A percentile compares a stretch with the other conserved stretches of the same genome.
Evolutionary conservation across 345 rosid species (phyloP).

Genomic region (Citrus unshiu): DNA sequence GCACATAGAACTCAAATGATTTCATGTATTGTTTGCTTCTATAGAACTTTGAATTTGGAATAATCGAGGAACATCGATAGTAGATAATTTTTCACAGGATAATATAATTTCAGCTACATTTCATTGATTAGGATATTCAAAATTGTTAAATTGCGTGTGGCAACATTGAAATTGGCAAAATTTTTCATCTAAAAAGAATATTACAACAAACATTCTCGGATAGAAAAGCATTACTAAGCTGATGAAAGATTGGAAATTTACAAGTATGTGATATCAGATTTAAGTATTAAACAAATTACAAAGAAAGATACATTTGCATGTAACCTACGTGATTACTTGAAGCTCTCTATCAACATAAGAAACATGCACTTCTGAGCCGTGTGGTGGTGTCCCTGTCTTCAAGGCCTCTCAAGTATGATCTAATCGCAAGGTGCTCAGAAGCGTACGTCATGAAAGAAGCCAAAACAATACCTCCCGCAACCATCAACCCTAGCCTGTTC

Average conservation of each 20-base stretch:
- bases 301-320: slow-evolving; percentile 3
- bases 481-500: slow-evolving; percentile 86
- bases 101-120: not conserved
- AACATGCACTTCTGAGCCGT: slow-evolving; percentile 43
- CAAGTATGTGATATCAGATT: slow-evolving; percentile 19
- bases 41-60: not conserved
- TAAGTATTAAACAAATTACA: slow-evolving; percentile 19
- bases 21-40: not conserved
- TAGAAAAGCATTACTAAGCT: slow-evolving; percentile 9
- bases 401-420: slow-evolving; percentile 64
- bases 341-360: slow-evolving; percentile 36
- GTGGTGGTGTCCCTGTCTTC: slow-evolving; percentile 56
- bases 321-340: slow-evolving; percentile 21
- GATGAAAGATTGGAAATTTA: slow-evolving; percentile 12
- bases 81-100: not conserved
- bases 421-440: slow-evolving; percentile 71
- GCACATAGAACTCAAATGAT: not conserved
- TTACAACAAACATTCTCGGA: slow-evolving; percentile 8
- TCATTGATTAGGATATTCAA: not conserved
- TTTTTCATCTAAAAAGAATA: not conserved
- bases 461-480: slow-evolving; percentile 65
- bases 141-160: not conserved
- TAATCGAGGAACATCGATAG: not conserved
- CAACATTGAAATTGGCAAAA: not conserved
- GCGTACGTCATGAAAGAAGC: slow-evolving; percentile 92